A percentile compares a stretch with the other conserved stretches of the same genome.
Conservation (phyloP, 441 rosid genomes). For the Bocquillonia castaneifolia region DNA sequence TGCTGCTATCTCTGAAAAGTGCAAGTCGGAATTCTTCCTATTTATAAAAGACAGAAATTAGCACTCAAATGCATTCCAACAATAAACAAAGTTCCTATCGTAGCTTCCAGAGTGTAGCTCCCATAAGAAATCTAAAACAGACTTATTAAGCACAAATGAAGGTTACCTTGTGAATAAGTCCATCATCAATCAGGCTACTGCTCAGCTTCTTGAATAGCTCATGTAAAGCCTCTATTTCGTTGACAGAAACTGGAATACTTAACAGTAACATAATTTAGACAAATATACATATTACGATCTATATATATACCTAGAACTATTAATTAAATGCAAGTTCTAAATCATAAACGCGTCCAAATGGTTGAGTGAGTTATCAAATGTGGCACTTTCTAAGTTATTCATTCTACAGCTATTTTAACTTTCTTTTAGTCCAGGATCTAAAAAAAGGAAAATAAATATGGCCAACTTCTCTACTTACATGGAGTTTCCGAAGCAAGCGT, state of each 20-base stretch:
- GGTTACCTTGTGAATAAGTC: slow-evolving; percentile 54
- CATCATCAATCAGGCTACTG: slow-evolving; percentile 44
- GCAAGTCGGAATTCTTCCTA: slow-evolving; percentile 72
- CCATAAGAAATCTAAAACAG: not conserved
- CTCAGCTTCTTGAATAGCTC: slow-evolving; percentile 66
- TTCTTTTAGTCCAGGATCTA: not conserved
- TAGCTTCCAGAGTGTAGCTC: not conserved
- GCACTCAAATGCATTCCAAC: not conserved
- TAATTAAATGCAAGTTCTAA: not conserved
- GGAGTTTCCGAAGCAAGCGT: slow-evolving; percentile 57
- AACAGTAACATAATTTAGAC: slow-evolving; percentile 6
- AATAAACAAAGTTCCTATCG: not conserved
- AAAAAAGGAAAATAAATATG: not conserved
- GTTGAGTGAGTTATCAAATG: not conserved
- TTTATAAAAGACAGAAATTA: slow-evolving; percentile 9
- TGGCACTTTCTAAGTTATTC: too few relatives aligned
- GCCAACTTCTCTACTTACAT: slow-evolving; percentile 41
- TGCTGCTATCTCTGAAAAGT: slow-evolving; percentile 43
- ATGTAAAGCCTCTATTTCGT: slow-evolving; percentile 63
- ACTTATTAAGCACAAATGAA: not conserved
- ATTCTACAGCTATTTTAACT: too few relatives aligned
- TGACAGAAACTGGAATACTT: slow-evolving; percentile 46
- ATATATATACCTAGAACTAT: too few relatives aligned
- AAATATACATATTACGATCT: too few relatives aligned
- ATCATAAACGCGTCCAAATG: slow-evolving; percentile 1